These are phyloP conservation scores for Puccinia hordei DNA, from an alignment of 1,284 basidiomycete species.

Conservation along the genomic window DNA sequence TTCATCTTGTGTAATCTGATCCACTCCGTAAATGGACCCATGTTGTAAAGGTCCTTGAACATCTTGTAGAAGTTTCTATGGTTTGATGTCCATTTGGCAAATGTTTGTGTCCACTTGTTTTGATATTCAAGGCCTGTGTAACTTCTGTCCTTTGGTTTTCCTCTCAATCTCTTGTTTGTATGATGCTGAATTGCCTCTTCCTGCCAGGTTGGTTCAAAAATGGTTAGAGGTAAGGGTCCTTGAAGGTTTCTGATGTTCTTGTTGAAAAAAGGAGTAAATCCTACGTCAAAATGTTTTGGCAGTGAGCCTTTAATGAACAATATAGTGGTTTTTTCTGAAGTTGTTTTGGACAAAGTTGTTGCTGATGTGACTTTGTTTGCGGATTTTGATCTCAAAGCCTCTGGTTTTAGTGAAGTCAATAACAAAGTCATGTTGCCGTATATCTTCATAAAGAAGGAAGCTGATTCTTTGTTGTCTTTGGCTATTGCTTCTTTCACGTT, in stretches of 20 bases:
- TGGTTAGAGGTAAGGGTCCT: neutral
- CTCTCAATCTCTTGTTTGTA: neutral
- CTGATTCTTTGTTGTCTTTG: neutral
- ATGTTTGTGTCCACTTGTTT: neutral
- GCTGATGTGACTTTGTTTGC: neutral
- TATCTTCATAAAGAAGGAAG: neutral
- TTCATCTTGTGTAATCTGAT: neutral
- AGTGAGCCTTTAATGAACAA: too few relatives aligned
- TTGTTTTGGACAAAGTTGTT: neutral
- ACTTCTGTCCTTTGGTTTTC: neutral
- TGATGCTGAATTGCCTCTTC: neutral
- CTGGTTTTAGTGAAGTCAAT: neutral
- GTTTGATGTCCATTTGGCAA: neutral
- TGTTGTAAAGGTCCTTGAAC: neutral
- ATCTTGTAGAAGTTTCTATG: neutral
- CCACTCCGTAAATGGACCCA: neutral
- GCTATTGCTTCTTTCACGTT: neutral
- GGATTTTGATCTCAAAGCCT: neutral
- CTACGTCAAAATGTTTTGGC: neutral
- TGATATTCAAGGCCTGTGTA: neutral
- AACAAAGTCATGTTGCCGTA: neutral
- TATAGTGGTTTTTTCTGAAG: neutral
- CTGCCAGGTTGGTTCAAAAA: conserved; percentile 14
- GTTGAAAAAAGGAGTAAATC: neutral
- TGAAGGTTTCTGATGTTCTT: neutral